phyloP scores from a whole-genome alignment of 164 flowering plant species.

The Umbellularia californica region DNA sequence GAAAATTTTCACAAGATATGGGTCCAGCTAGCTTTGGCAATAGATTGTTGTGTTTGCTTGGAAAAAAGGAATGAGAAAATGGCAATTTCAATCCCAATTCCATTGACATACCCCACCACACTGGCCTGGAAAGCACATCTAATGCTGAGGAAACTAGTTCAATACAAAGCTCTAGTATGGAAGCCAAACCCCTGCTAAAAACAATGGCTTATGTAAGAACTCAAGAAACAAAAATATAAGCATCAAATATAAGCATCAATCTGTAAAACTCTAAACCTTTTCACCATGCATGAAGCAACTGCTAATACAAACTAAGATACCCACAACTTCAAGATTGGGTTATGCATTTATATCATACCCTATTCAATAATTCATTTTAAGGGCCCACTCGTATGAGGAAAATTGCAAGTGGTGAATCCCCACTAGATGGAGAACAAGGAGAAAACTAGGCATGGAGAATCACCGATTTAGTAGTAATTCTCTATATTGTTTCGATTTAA shows the following conservation, averaged over 20 bases:
- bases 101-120: conserved; percentile 57
- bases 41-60: conserved; percentile 22
- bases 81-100: conserved; percentile 59
- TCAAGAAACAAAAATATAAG: conserved; percentile 4
- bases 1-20: conserved; percentile 35
- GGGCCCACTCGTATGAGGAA: too few species aligned
- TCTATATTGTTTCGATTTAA: too few species aligned
- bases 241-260: too few species aligned
- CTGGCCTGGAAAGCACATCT: conserved; percentile 54
- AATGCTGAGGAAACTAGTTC: conserved; percentile 41
- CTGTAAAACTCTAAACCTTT: neutral
- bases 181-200: conserved; percentile 59
- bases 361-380: neutral
- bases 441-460: too few species aligned
- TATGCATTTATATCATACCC: neutral
- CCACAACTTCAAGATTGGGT: neutral
- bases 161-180: conserved; percentile 41
- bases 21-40: conserved; percentile 48
- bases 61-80: conserved; percentile 66
- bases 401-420: too few species aligned
- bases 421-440: too few species aligned
- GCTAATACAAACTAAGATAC: neutral
- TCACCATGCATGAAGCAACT: neutral
- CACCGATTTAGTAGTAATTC: too few species aligned
- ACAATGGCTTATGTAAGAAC: neutral